Percentiles rank a stretch among this genome's conserved stretches.
These are phyloP conservation scores for Mortierella sp. DNA, from an alignment of 371 early-diverging fungal species.

Conservation along the genomic window DNA sequence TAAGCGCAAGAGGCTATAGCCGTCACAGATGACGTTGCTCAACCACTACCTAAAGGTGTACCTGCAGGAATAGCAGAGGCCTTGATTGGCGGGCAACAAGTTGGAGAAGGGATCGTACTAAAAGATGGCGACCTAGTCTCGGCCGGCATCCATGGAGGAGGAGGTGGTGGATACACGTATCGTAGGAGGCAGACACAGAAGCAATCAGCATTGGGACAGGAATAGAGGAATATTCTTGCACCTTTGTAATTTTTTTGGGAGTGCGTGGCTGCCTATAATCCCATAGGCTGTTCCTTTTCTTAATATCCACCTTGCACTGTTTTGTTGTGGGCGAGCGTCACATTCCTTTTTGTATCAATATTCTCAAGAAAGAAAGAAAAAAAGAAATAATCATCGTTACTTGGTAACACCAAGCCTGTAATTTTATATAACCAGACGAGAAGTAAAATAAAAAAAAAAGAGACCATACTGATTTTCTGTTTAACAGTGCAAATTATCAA, in stretches of 20 bases:
- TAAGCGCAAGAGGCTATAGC: conserved; percentile 41
- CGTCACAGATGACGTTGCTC: conserved; percentile 51
- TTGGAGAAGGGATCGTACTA: conserved; percentile 42
- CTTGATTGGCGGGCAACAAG: conserved; percentile 47
- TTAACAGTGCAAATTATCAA: no score
- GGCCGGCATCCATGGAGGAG: conserved; percentile 43
- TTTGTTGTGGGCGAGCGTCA: background rate
- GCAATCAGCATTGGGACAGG: background rate
- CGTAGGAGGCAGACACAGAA: conserved; percentile 28
- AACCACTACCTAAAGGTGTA: conserved; percentile 41
- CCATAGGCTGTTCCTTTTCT: background rate
- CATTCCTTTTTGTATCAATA: background rate
- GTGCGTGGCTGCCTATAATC: background rate
- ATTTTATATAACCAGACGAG: no score
- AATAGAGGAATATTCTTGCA: no score
- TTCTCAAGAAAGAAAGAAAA: no score
- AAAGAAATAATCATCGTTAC: no score
- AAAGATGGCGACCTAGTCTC: conserved; percentile 53
- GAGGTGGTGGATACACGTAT: conserved; percentile 53
- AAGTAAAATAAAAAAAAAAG: no score
- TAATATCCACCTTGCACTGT: background rate
- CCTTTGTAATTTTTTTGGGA: background rate
- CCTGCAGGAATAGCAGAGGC: conserved; percentile 57
- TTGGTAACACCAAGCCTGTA: no score
- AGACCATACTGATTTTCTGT: no score